Evolutionary conservation across 2,329 filamentous ascomycete genomes (phyloP).

Genomic region (Diplocarpon rosae): DNA sequence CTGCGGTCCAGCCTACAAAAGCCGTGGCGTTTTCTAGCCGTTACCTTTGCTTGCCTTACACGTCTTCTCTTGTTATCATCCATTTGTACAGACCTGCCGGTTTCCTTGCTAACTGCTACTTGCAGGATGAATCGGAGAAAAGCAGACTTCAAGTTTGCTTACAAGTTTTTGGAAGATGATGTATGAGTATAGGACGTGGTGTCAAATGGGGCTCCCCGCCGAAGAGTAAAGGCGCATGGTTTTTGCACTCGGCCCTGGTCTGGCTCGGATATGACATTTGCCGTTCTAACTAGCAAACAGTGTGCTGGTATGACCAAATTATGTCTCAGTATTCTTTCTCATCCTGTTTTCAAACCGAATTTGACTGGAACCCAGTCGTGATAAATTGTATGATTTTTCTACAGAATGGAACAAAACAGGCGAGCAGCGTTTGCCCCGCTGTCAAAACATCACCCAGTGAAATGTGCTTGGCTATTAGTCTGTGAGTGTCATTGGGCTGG

Average conservation of each 20-base stretch:
- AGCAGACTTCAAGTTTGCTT: slow-evolving; percentile 95
- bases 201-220: slow-evolving; percentile 61
- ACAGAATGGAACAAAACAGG: slow-evolving; percentile 1
- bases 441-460: background rate
- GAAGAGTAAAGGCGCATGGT: slow-evolving; percentile 50
- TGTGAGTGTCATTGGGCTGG: background rate
- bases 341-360: background rate
- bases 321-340: slow-evolving; percentile 13
- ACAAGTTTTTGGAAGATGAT: slow-evolving; percentile 96
- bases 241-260: slow-evolving; percentile 51
- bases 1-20: too few relatives aligned
- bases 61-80: slow-evolving; percentile 3
- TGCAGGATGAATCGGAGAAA: slow-evolving; percentile 95
- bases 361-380: background rate
- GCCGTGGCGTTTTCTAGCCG: too few relatives aligned
- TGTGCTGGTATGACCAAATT: slow-evolving; percentile 19
- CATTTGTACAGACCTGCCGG: slow-evolving; percentile 3
- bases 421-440: background rate
- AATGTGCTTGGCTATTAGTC: background rate
- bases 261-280: slow-evolving; percentile 31
- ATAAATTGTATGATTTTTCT: slow-evolving; percentile 1
- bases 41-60: too few relatives aligned
- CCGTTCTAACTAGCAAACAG: slow-evolving; percentile 23
- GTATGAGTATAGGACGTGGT: slow-evolving; percentile 49
- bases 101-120: slow-evolving; percentile 8